Evolutionary conservation across 2,329 filamentous ascomycete species (phyloP), one percentile per base, ranked within the genome.

Genomic region (Xylaria digitata): DNA sequence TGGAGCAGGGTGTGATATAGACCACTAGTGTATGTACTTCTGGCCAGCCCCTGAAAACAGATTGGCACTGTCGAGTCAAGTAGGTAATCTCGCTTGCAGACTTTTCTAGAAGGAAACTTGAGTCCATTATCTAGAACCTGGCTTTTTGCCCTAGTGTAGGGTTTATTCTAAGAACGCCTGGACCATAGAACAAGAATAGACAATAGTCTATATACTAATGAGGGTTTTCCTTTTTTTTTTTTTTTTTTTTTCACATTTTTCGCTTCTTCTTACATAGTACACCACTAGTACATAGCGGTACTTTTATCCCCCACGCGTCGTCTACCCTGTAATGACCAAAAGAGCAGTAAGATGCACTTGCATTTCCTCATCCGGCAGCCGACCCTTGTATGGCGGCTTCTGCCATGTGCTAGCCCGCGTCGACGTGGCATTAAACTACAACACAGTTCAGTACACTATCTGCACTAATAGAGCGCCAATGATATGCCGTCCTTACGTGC

Each of bases 41-140:
- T 17, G 19, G 30, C 15, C 17, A 48, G 32, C 61, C 61, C 61
- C 61, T 60, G 55, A 54, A 48, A 54, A 53, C 34, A 42, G 40
- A 66, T 59, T 59, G 26, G 11, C 48, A 63, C 54, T 63, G 53
- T 54, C 34, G 23, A 43, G 1, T 26, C 23, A 23, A 57, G 26
- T 56, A 40, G 37, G 37, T 40, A 62, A 66, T 66, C 46, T 66
- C 59, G 63, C 54, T 63, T 63, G 46, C n/a, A 49, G 17, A 53
- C 34, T 46, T 53, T 65, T 65, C 63, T 65, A 62, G 63, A 65
- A 65, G 50, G 49, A 54, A 61, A 61, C 30, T 23, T 42, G 34
- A 34, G 19, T 26, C 46, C 3, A 3, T 19, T 19, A 8, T 30
- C 15, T 9, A 37, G 21, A 50, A 21, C 17, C 46, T 50, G 17